phyloP scores from a whole-genome alignment of 345 rosid genomes.

The Moringa oleifera region DNA sequence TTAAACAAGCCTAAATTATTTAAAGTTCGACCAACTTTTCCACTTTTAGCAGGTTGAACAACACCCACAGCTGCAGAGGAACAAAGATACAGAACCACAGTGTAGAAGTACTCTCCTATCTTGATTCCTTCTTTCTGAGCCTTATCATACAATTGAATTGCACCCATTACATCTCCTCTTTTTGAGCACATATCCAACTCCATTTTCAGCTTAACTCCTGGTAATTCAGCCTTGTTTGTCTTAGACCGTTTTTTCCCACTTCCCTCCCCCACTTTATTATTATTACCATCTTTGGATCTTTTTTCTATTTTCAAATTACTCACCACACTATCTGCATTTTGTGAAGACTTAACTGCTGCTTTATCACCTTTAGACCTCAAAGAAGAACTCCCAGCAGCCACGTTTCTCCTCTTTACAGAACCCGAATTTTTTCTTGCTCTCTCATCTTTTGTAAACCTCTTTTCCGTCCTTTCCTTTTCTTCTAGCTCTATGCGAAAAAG shows the following conservation, averaged over 20 bases:
- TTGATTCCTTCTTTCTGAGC: slow-evolving; percentile 36
- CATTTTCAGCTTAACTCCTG: slow-evolving; percentile 20
- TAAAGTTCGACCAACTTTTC: slow-evolving; percentile 28
- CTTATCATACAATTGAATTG: slow-evolving; percentile 41
- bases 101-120: slow-evolving; percentile 49
- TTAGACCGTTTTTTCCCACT: slow-evolving; percentile 18
- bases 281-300: slow-evolving; percentile 8
- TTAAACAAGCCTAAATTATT: slow-evolving; percentile 16
- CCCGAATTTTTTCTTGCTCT: slow-evolving; percentile 11
- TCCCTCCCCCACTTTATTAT: slow-evolving; percentile 14
- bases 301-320: slow-evolving; percentile 10
- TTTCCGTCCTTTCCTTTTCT: slow-evolving; percentile 27
- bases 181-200: slow-evolving; percentile 58
- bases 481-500: slow-evolving; percentile 21
- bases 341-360: neutral
- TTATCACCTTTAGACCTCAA: slow-evolving; percentile 15
- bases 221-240: slow-evolving; percentile 26
- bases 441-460: slow-evolving; percentile 13
- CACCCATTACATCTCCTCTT: slow-evolving; percentile 54
- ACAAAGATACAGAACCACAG: slow-evolving; percentile 53
- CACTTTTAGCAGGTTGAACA: slow-evolving; percentile 63
- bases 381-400: slow-evolving; percentile 20
- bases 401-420: slow-evolving; percentile 13
- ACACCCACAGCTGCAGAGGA: slow-evolving; percentile 67
- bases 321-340: slow-evolving; percentile 1